These are phyloP conservation scores for Myriosclerotinia scirpicola DNA, from an alignment of 2,329 filamentous ascomycete species.

Conservation along the genomic window DNA sequence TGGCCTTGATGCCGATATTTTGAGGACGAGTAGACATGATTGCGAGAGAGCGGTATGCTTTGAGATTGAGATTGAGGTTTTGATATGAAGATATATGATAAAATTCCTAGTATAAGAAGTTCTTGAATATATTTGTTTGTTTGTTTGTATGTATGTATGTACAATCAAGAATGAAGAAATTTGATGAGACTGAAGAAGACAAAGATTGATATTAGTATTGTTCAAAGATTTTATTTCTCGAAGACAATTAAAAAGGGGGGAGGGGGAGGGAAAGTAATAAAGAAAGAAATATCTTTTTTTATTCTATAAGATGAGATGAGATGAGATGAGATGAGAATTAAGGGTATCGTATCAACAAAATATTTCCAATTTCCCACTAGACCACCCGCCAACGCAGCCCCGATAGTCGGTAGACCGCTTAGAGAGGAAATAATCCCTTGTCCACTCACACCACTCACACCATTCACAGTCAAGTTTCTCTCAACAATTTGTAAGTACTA, in stretches of 20 bases:
- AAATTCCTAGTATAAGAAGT: background rate
- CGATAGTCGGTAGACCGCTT: constrained; percentile 15
- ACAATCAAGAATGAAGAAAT: background rate
- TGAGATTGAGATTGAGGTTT: too few relatives aligned
- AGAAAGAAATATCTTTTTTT: constrained; percentile 4
- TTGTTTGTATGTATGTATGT: too few relatives aligned
- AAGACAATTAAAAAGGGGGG: background rate
- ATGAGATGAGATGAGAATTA: too few relatives aligned
- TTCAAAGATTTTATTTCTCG: constrained; percentile 1
- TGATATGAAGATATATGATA: constrained; percentile 5
- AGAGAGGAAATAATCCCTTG: constrained; percentile 16
- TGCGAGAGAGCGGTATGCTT: constrained; percentile 34
- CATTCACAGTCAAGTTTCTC: background rate
- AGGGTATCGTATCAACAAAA: too few relatives aligned
- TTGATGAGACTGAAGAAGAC: constrained; percentile 16
- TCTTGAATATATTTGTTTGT: too few relatives aligned
- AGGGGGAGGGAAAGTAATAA: background rate
- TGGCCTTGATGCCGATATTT: constrained; percentile 91
- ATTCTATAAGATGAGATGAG: too few relatives aligned
- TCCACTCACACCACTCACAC: constrained; percentile 2
- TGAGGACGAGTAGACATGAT: constrained; percentile 73
- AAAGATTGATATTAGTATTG: constrained; percentile 22
- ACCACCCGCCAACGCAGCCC: constrained; percentile 12
- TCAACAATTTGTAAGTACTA: constrained; percentile 1
- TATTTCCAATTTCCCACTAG: constrained; percentile 14